Base-by-base conservation (phyloP, 257 asterid genomes). In the Plantago major region DNA sequence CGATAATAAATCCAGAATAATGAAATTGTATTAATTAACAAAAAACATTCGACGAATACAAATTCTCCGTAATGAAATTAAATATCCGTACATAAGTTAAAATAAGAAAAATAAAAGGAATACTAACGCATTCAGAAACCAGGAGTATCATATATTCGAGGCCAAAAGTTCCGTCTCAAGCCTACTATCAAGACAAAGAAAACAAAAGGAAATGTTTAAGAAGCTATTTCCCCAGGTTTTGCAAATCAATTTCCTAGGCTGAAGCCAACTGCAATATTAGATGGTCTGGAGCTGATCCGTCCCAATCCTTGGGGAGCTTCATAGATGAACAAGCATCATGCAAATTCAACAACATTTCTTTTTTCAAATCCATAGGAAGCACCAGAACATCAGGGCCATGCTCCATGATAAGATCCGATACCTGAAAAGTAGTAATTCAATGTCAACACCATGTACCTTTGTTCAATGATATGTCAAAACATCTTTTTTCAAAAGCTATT, bases 291-390 rank as follows among this genome's bases (percentile, higher is more conserved):
- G 90, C 64, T 3, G 88, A 82, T 65, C 96, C 96, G 78, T 93
- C 95, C 97, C 99, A 93, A 53, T 87, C 99, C 75, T 90, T 94
- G 0, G 97, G 83, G 3, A 79, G 74, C 17, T 85, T 96, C 17
- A 83, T 10, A 5, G 82, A 58, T 7, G 93, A 83, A 60, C 82
- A 72, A 6, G 83, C 84, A 58, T 86, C 95, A 3, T 83, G 83
- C 61, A 93, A 79, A 84, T 82, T 93, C 81, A 85, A 70, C 70
- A 93, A 55, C 53, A 87, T 73, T 66, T 85, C 95, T 74, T 79
- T 74, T 65, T 82, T 87, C 10, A 87, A 83, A 63, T 87, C 97
- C 83, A 74, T 69, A 11, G 97, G 94, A 64, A 81, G 71, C 47
- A 73, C 79, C 51, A 85, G 55, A 18, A 73, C 83, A 52, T 90